Base-by-base conservation (phyloP, 306 rosid genomes). In the Amphicarpaea edgeworthii region DNA sequence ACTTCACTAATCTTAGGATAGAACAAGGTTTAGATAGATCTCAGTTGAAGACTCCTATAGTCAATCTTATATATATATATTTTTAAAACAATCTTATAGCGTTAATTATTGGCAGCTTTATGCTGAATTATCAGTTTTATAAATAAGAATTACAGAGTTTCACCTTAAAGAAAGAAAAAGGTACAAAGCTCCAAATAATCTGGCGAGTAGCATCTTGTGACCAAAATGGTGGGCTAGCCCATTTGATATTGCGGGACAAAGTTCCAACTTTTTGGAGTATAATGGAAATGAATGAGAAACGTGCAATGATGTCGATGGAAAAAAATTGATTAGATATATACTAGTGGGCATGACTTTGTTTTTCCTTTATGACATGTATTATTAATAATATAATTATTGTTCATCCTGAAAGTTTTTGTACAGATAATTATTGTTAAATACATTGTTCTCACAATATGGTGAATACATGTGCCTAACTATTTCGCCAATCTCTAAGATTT, bases 281-380 rank as follows among this genome's bases (percentile, higher is more conserved):
- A 72, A 74, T 49, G 40, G 77, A 46, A 45, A 58, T 42, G 79
- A 70, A 40, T 28, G 42, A 40, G 47, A 50, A 73, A 75, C 73
- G 43, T 80, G 81, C 70, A 72, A 68, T 76, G 55, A 85, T 17
- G 42, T 50, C 6, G 11, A 71, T 68, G 70, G 62, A 30, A 53
- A n/a, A 51, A 10, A 14, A 26, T 40, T 77, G 86, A 79, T 70
- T 70, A 75, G 86, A 75, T 74, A 72, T 73, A 72, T 77, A 14
- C 40, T 61, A 79, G 86, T 79, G 92, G 85, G 47, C 82, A 70
- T 12, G 47, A 77, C 81, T 79, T n/a, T n/a, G n/a, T n/a, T n/a
- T n/a, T n/a, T n/a, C n/a, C n/a, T n/a, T n/a, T n/a, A n/a, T n/a
- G n/a, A n/a, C n/a, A n/a, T n/a, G n/a, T n/a, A n/a, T n/a, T n/a